phyloP scores from a whole-genome alignment of 768 basidiomycete species.

The Boletus barrowsii region DNA sequence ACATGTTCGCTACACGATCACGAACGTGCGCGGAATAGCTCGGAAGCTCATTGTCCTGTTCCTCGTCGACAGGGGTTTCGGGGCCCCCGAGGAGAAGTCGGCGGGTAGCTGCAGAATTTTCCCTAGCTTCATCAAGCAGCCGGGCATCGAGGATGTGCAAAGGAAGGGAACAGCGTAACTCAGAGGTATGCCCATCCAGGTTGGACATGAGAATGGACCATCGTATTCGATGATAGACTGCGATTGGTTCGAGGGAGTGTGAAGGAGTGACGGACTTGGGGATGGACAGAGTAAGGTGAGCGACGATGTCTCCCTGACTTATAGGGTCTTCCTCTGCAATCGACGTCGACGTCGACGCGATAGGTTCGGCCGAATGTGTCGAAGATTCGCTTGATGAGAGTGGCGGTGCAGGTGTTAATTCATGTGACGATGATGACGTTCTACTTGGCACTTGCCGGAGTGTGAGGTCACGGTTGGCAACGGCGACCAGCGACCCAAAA shows the following conservation, averaged over 20 bases:
- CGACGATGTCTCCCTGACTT: slow-evolving; percentile 49
- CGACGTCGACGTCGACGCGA: not conserved
- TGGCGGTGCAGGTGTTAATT: not conserved
- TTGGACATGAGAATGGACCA: slow-evolving; percentile 82
- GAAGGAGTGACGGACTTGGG: slow-evolving; percentile 65
- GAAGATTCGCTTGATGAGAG: not conserved
- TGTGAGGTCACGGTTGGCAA: slow-evolving; percentile 10
- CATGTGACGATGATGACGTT: slow-evolving; percentile 6
- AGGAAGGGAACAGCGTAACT: slow-evolving; percentile 92
- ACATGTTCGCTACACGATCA: slow-evolving; percentile 84
- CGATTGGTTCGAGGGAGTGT: slow-evolving; percentile 72
- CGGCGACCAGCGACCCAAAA: slow-evolving; percentile 8
- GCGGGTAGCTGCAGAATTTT: slow-evolving; percentile 70
- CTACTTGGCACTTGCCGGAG: slow-evolving; percentile 14
- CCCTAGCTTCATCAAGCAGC: slow-evolving; percentile 71
- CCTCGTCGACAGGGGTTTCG: slow-evolving; percentile 41
- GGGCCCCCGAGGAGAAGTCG: slow-evolving; percentile 43
- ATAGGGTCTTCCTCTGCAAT: slow-evolving; percentile 20
- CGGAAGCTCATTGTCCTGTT: slow-evolving; percentile 74
- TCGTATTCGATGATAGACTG: slow-evolving; percentile 72
- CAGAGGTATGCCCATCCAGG: slow-evolving; percentile 87
- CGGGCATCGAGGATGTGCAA: slow-evolving; percentile 76
- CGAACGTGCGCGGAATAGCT: slow-evolving; percentile 87
- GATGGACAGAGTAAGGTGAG: slow-evolving; percentile 57
- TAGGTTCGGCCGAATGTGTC: slow-evolving; percentile 4